Evolutionary conservation across 352 stramenopile species (phyloP), one percentile per base, ranked within the genome.

Genomic region (Salisapilia sapeloensis): DNA sequence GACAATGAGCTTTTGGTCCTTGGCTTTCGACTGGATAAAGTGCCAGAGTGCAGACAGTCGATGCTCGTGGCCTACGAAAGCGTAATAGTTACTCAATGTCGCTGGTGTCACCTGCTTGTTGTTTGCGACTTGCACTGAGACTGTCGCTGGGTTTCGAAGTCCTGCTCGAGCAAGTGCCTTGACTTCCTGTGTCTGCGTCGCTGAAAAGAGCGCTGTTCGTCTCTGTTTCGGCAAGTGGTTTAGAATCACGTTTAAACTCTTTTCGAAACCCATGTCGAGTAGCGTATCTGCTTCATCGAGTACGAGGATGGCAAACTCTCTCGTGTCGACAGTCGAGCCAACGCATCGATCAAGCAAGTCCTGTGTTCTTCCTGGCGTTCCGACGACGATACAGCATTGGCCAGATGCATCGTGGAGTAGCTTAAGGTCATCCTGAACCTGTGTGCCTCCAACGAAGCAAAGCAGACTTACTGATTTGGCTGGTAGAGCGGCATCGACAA

Each of bases 211-310:
- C 0, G 67, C 94, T 1, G 95, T 99, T 29, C 94, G 65, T 36
- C 95, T 74, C 70, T 98, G 96, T 69, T 97, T 97, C 2, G 95
- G 96, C 17, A 99, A 39, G 17, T 87, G 69, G 6, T 55, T 63
- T 23, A 99, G 62, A 43, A 99, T 98, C 35, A 74, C 87, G 40
- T 87, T 95, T 20, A 99, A 72, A 30, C 86, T 93, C 9, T 93
- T 71, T 46, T 96, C 81, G 46, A 98, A 98, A 39, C 92, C 92
- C 70, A 98, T 97, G 55, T 97, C 93, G 23, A 99, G 66, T 23
- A 99, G 48, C 15, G 92, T 96, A 49, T 99, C 96, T n/a, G 93
- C 95, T 55, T 99, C 95, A 55, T 99, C 95, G 20, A 99, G 53
- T 31, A 99, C 94, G 14, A 99, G 62, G 20, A 97, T 82, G 46